Conservation (phyloP, 2,329 filamentous ascomycete genomes). For the Neofusicoccum ribis region DNA sequence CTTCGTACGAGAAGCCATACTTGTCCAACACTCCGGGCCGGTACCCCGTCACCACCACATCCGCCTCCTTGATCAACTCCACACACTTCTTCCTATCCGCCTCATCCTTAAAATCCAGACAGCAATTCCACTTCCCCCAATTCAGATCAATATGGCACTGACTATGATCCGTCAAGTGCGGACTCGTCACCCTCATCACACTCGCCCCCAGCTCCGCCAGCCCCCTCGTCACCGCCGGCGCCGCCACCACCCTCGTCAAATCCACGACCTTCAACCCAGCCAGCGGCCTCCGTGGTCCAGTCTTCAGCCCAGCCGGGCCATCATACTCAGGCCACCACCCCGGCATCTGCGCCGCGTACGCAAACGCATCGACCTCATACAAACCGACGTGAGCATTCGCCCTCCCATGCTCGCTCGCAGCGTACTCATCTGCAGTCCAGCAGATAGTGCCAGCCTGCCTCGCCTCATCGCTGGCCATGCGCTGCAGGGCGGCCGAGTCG, state of each 20-base stretch:
- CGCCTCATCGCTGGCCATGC: background rate
- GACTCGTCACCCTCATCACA: slow-evolving; percentile 47
- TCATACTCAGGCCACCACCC: background rate
- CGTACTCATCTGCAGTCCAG: background rate
- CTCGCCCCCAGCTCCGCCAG: slow-evolving; percentile 50
- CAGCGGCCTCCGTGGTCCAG: background rate
- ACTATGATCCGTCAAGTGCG: slow-evolving; percentile 43
- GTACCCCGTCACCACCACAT: slow-evolving; percentile 54
- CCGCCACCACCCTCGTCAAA: background rate
- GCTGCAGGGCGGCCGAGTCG: background rate
- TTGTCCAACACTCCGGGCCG: slow-evolving; percentile 51
- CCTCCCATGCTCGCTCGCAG: background rate
- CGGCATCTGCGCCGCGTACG: slow-evolving; percentile 9
- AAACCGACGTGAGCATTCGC: background rate
- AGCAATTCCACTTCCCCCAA: slow-evolving; percentile 52
- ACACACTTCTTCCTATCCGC: slow-evolving; percentile 41
- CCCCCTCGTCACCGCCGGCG: slow-evolving; percentile 24
- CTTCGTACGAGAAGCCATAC: slow-evolving; percentile 46
- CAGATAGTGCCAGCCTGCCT: background rate
- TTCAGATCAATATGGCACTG: slow-evolving; percentile 48
- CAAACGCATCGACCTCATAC: slow-evolving; percentile 35
- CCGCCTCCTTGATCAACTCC: slow-evolving; percentile 48
- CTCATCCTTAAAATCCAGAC: slow-evolving; percentile 46
- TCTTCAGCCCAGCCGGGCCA: background rate
- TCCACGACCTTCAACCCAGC: slow-evolving; percentile 21